Base-by-base conservation (phyloP, 2,329 filamentous ascomycete species). In the Talaromyces islandicus region DNA sequence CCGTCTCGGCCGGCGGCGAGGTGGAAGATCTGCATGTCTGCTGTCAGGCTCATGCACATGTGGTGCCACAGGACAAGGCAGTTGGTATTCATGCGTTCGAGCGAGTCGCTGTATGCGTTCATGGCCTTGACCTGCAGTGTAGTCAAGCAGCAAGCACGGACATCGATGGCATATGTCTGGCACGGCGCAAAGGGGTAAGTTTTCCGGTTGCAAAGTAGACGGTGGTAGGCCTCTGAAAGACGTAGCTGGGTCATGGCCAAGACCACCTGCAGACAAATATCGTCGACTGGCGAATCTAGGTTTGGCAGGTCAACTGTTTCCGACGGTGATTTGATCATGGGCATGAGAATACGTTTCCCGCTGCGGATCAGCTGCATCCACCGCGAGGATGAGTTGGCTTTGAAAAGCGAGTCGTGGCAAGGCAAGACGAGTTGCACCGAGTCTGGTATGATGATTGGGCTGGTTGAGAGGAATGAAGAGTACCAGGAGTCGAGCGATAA, bases 11-110 rank as follows among this genome's bases (percentile, higher is more conserved):
- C 81, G 11, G 81, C 81, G 5, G 80, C 81, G 17, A 81, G 69
- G 59, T 83, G 80, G 59, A 83, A 83, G 29, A 81, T 77, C 54
- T 80, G 79, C 9, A 81, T 76, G 59, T 83, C 81, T 3, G 80
- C 76, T 0, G 80, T 78, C 2, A 83, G 73, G 64, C 76, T 77
- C 75, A 83, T 81, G 64, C 79, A 81, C 57, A 81, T 77, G 50
- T 78, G 77, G 63, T 83, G 81, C 81, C 81, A 83, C 41, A 82
- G 75, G 3, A 82, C 72, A 1, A 78, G 67, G 4, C 78, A 78
- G 55, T 83, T 83, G 2, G 81, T 74, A 56, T 81, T 79, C 25
- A 79, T 72, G 2, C 70, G 72, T 14, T 75, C 67, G 3, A 81
- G 70, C 1, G 73, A 70, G 24, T 78, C 73, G 32, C 77, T 74